Evolutionary conservation across 306 rosid genomes (phyloP).

Genomic region (Dalbergia oliveri): DNA sequence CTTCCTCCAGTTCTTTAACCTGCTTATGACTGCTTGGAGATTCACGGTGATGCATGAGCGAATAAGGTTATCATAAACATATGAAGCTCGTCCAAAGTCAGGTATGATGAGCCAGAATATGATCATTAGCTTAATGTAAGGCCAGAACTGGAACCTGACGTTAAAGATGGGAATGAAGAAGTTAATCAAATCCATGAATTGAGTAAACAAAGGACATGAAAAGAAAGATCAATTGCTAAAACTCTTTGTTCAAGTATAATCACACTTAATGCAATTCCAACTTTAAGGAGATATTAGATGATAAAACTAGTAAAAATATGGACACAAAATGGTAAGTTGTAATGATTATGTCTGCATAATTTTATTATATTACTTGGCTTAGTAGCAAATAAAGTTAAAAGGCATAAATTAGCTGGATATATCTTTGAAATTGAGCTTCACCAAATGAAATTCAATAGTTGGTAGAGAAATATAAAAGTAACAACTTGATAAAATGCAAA

Average conservation of each 20-base stretch:
- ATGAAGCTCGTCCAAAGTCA: conserved; percentile 59
- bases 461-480: neutral
- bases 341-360: neutral
- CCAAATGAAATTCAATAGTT: neutral
- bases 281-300: neutral
- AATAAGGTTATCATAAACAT: conserved; percentile 53
- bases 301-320: conserved; percentile 1
- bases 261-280: no score
- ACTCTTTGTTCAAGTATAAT: no score
- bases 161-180: conserved; percentile 28
- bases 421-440: neutral
- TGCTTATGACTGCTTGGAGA: conserved; percentile 6
- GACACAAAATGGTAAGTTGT: neutral
- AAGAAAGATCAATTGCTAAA: conserved; percentile 1
- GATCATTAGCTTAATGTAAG: conserved; percentile 59
- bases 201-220: neutral
- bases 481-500: neutral
- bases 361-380: neutral
- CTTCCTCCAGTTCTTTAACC: conserved; percentile 46
- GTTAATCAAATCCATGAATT: conserved; percentile 2
- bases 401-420: neutral
- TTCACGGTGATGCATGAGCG: conserved; percentile 38
- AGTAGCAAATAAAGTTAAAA: neutral
- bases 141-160: conserved; percentile 64
- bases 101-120: conserved; percentile 57